These are phyloP conservation scores for Penicillium capsulatum DNA, from an alignment of 2,329 filamentous ascomycete species.

Conservation along the genomic window DNA sequence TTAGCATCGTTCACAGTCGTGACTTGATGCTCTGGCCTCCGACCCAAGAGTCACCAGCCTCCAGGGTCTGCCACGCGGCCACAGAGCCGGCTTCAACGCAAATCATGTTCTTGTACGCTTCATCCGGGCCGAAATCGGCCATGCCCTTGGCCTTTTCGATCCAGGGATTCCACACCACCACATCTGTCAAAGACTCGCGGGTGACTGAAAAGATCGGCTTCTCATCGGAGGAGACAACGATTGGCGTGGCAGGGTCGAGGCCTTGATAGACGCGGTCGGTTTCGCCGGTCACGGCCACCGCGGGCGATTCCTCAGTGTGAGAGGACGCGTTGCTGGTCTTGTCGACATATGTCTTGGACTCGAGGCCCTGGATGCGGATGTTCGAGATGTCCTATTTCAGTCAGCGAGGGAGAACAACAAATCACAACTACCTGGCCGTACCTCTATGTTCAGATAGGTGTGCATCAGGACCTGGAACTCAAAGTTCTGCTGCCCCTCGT, in stretches of 20 bases:
- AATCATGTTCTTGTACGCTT: slow-evolving; percentile 88
- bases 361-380: slow-evolving; percentile 69
- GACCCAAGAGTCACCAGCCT: slow-evolving; percentile 69
- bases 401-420: neutral
- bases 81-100: slow-evolving; percentile 91
- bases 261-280: slow-evolving; percentile 81
- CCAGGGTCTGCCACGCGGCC: slow-evolving; percentile 74
- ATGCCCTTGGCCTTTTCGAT: slow-evolving; percentile 75
- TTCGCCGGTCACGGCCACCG: slow-evolving; percentile 69
- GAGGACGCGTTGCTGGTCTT: slow-evolving; percentile 67
- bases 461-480: slow-evolving; percentile 91
- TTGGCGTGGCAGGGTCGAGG: slow-evolving; percentile 50
- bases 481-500: slow-evolving; percentile 75
- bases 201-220: slow-evolving; percentile 66
- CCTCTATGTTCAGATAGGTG: slow-evolving; percentile 78
- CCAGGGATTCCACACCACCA: slow-evolving; percentile 98
- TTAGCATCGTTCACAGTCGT: slow-evolving; percentile 25
- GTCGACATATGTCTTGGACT: slow-evolving; percentile 72
- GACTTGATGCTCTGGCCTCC: slow-evolving; percentile 57
- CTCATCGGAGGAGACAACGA: slow-evolving; percentile 47
- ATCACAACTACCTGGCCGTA: slow-evolving; percentile 43
- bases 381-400: slow-evolving; percentile 68
- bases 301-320: slow-evolving; percentile 61
- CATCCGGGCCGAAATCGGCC: slow-evolving; percentile 81
- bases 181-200: slow-evolving; percentile 78